Base-by-base conservation (phyloP, 768 basidiomycete species). In the Lenzites betulinus region DNA sequence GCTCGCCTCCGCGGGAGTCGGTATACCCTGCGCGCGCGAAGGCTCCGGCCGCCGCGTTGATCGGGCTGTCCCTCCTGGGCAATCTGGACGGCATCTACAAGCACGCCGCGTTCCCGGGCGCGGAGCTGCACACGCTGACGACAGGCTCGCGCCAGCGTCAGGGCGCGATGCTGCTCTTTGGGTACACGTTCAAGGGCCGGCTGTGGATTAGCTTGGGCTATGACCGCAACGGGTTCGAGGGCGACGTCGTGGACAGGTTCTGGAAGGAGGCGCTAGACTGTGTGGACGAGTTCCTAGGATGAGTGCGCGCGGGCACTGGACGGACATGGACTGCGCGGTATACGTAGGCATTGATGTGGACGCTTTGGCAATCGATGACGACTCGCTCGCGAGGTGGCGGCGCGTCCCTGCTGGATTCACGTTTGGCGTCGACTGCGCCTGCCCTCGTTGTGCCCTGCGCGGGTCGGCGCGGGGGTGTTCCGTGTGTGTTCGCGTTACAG, bases 71-170 rank as follows among this genome's bases (percentile, higher is more conserved):
- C 6, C 79, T 95, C 61, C 78, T 93, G n/a, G 92, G 92, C 1
- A 93, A 92, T 69, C 76, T 93, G 54, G 91, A 93, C 70, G 88
- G 83, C 3, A 89, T 87, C 30, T 94, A 93, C 76, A 84, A 86
- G 64, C 90, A 92, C 69, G 73, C 78, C 11, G 63, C 73, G 1
- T 92, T 82, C 74, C 79, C 81, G 4, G 63, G 59, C 1, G 74
- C 92, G 60, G 72, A 80, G 70, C 76, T 93, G 20, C 84, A 90
- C 64, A 87, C 86, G 4, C 77, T 95, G 35, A 93, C 89, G 26
- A 93, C 92, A 1, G 92, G 91, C 2, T 91, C 89, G 7, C 81
- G 92, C n/a, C 92, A 93, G 69, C 83, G 91, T 2, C 69, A 81
- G 0, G 85, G 90, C 11, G 90, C 85, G 2, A 87, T 93, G 84